These are phyloP conservation scores for Calonectria henricotiae DNA, from an alignment of 2,329 filamentous ascomycete genomes.

Conservation along the genomic window DNA sequence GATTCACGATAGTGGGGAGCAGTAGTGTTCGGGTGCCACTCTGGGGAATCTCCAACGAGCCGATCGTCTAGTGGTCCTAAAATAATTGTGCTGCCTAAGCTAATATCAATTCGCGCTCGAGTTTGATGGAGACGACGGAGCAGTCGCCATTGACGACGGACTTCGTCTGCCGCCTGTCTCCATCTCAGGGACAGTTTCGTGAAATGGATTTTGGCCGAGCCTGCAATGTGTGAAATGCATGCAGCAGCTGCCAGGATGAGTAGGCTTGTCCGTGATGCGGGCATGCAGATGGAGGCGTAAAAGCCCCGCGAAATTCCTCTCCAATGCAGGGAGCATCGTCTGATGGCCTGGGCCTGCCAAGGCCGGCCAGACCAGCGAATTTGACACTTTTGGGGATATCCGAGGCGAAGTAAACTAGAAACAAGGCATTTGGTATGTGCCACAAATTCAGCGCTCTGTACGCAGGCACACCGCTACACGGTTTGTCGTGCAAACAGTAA, in stretches of 20 bases:
- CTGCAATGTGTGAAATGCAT: slow-evolving; percentile 46
- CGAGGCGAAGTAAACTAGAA: slow-evolving; percentile 27
- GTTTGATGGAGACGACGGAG: slow-evolving; percentile 20
- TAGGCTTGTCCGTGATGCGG: slow-evolving; percentile 40
- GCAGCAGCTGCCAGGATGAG: slow-evolving; percentile 37
- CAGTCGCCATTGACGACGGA: slow-evolving; percentile 20
- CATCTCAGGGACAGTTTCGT: slow-evolving; percentile 21
- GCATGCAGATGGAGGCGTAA: slow-evolving; percentile 42
- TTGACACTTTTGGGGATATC: slow-evolving; percentile 24
- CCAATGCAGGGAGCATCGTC: slow-evolving; percentile 36
- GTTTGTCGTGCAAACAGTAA: slow-evolving; percentile 16
- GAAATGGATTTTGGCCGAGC: slow-evolving; percentile 41
- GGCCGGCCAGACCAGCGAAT: slow-evolving; percentile 32
- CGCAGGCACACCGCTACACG: slow-evolving; percentile 43
- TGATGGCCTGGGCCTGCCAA: slow-evolving; percentile 40
- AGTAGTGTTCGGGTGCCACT: slow-evolving; percentile 17
- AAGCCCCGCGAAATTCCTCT: slow-evolving; percentile 31
- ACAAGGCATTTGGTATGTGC: slow-evolving; percentile 22
- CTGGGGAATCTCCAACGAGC: slow-evolving; percentile 40
- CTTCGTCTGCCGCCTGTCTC: slow-evolving; percentile 35
- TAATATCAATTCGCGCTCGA: slow-evolving; percentile 27
- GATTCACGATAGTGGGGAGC: slow-evolving; percentile 21
- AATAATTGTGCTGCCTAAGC: slow-evolving; percentile 37
- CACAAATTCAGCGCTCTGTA: not conserved
- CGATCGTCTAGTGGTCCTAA: slow-evolving; percentile 30